phyloP scores from a whole-genome alignment of 1,139 yeast species.

The Geotrichum klebahnii region DNA sequence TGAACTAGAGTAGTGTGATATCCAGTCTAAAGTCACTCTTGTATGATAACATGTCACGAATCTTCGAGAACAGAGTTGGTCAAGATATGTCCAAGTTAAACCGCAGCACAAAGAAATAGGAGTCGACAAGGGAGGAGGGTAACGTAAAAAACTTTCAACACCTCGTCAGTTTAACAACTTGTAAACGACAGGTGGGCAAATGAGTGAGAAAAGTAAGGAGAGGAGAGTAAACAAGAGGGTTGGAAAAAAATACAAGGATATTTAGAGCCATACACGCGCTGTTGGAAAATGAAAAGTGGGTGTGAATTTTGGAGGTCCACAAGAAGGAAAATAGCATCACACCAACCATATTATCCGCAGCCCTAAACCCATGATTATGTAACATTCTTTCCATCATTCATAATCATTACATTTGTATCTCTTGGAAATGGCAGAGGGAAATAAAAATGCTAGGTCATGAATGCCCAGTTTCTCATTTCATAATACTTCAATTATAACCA shows the following conservation, averaged over 20 bases:
- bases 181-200: too few relatives aligned
- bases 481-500: neutral
- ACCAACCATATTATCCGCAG: neutral
- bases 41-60: slow-evolving; percentile 1
- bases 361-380: neutral
- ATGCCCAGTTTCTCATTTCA: neutral
- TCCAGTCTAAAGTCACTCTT: neutral
- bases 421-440: too few relatives aligned
- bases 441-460: neutral
- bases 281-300: too few relatives aligned
- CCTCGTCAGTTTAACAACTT: too few relatives aligned
- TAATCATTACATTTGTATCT: neutral
- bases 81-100: too few relatives aligned
- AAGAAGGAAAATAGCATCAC: neutral
- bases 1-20: neutral
- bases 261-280: too few relatives aligned
- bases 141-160: too few relatives aligned
- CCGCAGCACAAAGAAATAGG: neutral
- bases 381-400: neutral
- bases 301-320: too few relatives aligned
- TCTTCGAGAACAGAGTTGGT: slow-evolving; percentile 2
- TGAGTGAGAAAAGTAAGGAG: too few relatives aligned
- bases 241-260: too few relatives aligned
- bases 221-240: too few relatives aligned
- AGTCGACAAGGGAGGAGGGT: too few relatives aligned